Base-by-base conservation (phyloP, 192 early-diverging fungal species). In the Spizellomyces sp. region DNA sequence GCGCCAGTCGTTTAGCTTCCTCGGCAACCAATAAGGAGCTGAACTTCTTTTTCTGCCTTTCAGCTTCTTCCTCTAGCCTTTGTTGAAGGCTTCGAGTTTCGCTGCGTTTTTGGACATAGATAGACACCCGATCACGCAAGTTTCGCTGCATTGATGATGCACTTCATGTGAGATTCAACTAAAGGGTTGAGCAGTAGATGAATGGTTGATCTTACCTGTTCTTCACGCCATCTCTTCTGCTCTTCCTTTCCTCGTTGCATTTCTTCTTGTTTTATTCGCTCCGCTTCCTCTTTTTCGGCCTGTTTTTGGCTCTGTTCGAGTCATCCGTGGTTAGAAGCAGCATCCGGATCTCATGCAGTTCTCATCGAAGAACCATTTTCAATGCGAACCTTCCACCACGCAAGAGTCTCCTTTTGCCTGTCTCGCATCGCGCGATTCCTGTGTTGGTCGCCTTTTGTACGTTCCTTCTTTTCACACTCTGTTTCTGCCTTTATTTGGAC, bases 361-460 rank as follows among this genome's bases (percentile, higher is more conserved):
- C n/a, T n/a, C n/a, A 36, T 36, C 27, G 27, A 36, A 36, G 27
- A 36, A 36, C 27, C 27, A 36, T 36, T 36, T 36, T 36, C 27
- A 36, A 36, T 36, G 21, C 66, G 14, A 2, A 58, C 67, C 67
- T 69, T 69, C 67, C 67, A 69, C 3, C n/a, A 52, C 22, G 41
- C 56, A 22, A 69, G 14, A 5, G 3, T 19, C 67, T 21, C 67
- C 22, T 36, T 41, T 69, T 44, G 56, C n/a, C 41, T 21, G 47
- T 59, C 27, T 36, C 27, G 27, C 27, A 36, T 36, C 3, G 27
- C 27, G 27, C 27, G 27, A 36, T 36, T 36, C 3, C 27, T 36
- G 1, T 36, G 27, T 36, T 0, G 0, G 27, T 36, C 27, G 27
- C 27, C 27, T 36, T 36, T 36, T 36, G 27, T 36, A 36, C 27